Conservation (phyloP, 2,329 filamentous ascomycete genomes). For the Diaporthe sp. region DNA sequence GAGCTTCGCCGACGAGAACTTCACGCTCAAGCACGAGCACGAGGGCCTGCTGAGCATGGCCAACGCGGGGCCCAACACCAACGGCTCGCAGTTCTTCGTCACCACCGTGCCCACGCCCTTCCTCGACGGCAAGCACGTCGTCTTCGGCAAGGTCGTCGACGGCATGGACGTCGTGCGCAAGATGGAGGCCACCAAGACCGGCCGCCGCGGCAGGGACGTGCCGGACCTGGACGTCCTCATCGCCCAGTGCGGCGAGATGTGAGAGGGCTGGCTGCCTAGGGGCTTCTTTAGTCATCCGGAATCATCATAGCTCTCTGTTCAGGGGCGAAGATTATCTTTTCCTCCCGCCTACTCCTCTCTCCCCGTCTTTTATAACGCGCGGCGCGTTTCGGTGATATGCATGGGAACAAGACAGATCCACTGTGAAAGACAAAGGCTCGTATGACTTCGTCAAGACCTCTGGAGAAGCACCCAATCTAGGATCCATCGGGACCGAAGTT, state of each 20-base stretch:
- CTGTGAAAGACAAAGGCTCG: not conserved
- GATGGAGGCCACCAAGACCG: constrained; percentile 92
- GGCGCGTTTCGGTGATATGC: not conserved
- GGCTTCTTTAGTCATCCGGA: no score
- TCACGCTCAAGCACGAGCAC: constrained; percentile 81
- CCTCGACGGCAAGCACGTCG: constrained; percentile 92
- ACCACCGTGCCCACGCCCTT: constrained; percentile 90
- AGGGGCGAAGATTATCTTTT: not conserved
- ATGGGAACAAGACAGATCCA: not conserved
- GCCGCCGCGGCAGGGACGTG: constrained; percentile 79
- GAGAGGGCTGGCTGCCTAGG: not conserved
- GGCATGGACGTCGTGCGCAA: constrained; percentile 93
- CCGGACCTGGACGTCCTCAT: constrained; percentile 89
- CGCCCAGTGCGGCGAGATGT: constrained; percentile 95
- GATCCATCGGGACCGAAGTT: not conserved
- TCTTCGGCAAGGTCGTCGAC: constrained; percentile 91
- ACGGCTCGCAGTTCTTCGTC: constrained; percentile 98
- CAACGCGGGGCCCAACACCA: constrained; percentile 91
- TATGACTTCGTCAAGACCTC: not conserved
- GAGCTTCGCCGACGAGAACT: constrained; percentile 93
- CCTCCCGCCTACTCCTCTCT: not conserved
- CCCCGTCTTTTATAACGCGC: not conserved
- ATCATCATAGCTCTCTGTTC: not conserved
- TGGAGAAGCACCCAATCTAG: not conserved
- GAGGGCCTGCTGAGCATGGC: constrained; percentile 94